These are phyloP conservation scores for Calonectria naviculata DNA, from an alignment of 2,329 filamentous ascomycete species.

Conservation along the genomic window DNA sequence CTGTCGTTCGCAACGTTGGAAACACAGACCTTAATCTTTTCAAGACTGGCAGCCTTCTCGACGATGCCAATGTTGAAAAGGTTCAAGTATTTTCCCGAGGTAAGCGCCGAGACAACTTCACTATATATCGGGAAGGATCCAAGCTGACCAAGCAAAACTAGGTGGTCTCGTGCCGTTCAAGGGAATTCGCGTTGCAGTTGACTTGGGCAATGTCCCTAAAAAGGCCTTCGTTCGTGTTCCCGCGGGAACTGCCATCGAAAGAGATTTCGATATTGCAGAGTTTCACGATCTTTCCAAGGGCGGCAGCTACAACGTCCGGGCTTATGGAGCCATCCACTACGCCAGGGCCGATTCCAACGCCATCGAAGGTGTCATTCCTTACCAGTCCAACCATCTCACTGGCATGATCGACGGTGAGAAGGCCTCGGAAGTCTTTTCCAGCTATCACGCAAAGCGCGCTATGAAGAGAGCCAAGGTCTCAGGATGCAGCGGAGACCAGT, in stretches of 20 bases:
- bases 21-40: not conserved
- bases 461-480: conserved; percentile 51
- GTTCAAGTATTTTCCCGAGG: not conserved
- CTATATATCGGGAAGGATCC: not conserved
- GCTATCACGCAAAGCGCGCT: conserved; percentile 51
- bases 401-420: conserved; percentile 65
- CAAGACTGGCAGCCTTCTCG: not conserved
- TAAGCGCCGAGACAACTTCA: not conserved
- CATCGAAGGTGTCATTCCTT: conserved; percentile 58
- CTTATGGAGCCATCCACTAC: conserved; percentile 63
- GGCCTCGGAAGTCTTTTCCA: conserved; percentile 59
- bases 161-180: conserved; percentile 52
- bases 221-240: conserved; percentile 59
- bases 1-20: not conserved
- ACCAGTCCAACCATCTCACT: conserved; percentile 65
- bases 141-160: not conserved
- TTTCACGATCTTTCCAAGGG: conserved; percentile 57
- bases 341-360: conserved; percentile 61
- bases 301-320: conserved; percentile 63
- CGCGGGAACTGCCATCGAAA: conserved; percentile 56
- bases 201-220: conserved; percentile 51
- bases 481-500: conserved; percentile 59
- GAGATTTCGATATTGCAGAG: conserved; percentile 61
- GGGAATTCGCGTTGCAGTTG: conserved; percentile 59
- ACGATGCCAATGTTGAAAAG: conserved; percentile 1